A percentile compares a stretch with the other conserved stretches of the same genome.
Evolutionary conservation across 805 yeast species (phyloP).

Genomic region (Ogataea paradorogensis): DNA sequence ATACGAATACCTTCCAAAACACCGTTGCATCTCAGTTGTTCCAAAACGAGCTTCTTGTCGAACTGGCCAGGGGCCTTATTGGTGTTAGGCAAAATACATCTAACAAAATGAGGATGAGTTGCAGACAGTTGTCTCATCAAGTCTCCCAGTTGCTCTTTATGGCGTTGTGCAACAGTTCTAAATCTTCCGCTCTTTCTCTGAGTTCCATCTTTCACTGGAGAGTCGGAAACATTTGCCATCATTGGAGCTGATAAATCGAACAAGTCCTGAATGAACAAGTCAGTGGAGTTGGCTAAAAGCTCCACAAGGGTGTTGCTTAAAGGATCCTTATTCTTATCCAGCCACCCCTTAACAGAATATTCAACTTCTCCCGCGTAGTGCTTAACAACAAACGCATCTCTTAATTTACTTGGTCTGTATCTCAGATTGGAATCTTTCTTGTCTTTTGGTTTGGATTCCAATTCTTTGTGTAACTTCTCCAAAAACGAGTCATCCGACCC

Average conservation of each 20-base stretch:
- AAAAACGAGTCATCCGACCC: constrained; percentile 81
- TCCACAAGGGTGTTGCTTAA: constrained; percentile 70
- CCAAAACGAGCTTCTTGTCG: constrained; percentile 73
- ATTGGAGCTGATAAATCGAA: constrained; percentile 37
- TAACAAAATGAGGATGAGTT: constrained; percentile 94
- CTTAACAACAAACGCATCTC: constrained; percentile 75
- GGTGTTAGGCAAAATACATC: constrained; percentile 91
- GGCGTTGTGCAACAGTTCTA: constrained; percentile 83
- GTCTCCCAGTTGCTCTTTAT: constrained; percentile 74
- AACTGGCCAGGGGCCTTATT: constrained; percentile 67
- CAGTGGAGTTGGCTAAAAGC: constrained; percentile 56
- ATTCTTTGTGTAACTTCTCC: constrained; percentile 67
- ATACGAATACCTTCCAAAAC: constrained; percentile 97
- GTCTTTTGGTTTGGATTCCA: constrained; percentile 44
- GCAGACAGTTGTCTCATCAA: constrained; percentile 69
- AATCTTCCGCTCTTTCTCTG: constrained; percentile 38
- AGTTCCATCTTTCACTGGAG: constrained; percentile 31
- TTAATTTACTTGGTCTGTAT: constrained; percentile 70
- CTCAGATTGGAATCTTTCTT: constrained; percentile 32
- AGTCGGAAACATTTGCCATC: constrained; percentile 27
- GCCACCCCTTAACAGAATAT: constrained; percentile 88
- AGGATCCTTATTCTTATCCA: constrained; percentile 93
- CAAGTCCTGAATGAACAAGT: constrained; percentile 52
- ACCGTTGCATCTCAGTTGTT: constrained; percentile 94
- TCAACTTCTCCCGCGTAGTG: constrained; percentile 98